Conservation (phyloP, 75 land plant genomes). For the Chamaecyparis obtusa region DNA sequence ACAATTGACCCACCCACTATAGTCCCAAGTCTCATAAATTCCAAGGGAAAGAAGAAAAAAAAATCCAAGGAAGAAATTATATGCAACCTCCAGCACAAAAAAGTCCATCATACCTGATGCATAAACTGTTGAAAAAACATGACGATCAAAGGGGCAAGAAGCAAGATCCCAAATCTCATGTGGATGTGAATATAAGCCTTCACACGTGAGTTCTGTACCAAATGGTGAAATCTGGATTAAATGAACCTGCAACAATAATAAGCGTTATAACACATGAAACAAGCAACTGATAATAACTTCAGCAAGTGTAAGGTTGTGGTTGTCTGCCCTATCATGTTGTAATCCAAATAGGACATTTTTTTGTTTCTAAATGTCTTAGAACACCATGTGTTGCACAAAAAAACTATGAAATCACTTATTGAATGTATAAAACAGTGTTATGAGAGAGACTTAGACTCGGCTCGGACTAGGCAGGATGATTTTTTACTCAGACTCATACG, state of each 20-base stretch:
- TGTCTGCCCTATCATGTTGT: background rate
- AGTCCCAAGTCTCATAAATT: background rate
- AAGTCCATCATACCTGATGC: slow-evolving; percentile 58
- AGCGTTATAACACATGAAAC: background rate
- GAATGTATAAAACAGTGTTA: background rate
- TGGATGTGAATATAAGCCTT: slow-evolving; percentile 90
- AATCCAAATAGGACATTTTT: background rate
- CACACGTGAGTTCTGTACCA: slow-evolving; percentile 79
- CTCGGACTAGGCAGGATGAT: too few species aligned
- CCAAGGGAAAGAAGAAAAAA: background rate
- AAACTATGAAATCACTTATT: background rate
- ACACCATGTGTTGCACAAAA: background rate
- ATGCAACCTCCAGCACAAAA: background rate
- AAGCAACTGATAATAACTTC: slow-evolving; percentile 2
- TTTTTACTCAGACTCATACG: too few species aligned
- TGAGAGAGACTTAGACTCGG: too few species aligned
- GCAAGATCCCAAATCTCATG: slow-evolving; percentile 96
- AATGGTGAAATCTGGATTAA: slow-evolving; percentile 61
- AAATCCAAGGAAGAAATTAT: background rate
- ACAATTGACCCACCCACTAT: background rate
- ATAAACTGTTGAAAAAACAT: slow-evolving; percentile 82
- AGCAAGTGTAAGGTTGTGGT: background rate
- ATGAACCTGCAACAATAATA: slow-evolving; percentile 65
- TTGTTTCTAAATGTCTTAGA: background rate
- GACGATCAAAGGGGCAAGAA: slow-evolving; percentile 83